Evolutionary conservation across 192 early-diverging fungal species (phyloP).

Genomic region (Coemansia aciculifera): DNA sequence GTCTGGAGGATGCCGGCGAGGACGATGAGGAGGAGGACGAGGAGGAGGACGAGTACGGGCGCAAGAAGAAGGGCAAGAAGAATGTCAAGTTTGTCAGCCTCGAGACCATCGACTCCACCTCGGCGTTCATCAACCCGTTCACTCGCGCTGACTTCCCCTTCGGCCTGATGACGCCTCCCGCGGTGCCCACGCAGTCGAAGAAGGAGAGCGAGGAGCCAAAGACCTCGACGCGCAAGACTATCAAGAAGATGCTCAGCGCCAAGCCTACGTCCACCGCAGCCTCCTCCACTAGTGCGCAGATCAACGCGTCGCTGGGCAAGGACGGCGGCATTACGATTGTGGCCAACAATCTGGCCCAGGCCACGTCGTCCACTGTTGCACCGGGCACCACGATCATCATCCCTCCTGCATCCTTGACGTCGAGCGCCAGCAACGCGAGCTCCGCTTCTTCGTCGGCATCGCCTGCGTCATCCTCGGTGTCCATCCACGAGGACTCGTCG

Average conservation of each 20-base stretch:
- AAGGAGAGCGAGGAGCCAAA: constrained; percentile 23
- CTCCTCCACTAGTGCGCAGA: constrained; percentile 10
- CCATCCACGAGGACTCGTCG: constrained; percentile 27
- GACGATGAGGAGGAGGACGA: constrained; percentile 24
- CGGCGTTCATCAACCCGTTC: constrained; percentile 46
- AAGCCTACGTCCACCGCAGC: constrained; percentile 14
- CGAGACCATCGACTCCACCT: constrained; percentile 45
- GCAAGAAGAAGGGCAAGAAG: constrained; percentile 38
- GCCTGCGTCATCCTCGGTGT: constrained; percentile 16
- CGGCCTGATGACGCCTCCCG: constrained; percentile 42
- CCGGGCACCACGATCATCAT: constrained; percentile 38
- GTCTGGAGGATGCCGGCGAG: constrained; percentile 40
- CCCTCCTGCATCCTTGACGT: constrained; percentile 27
- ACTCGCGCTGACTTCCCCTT: constrained; percentile 51
- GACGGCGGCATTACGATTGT: constrained; percentile 46
- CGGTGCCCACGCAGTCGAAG: constrained; percentile 4
- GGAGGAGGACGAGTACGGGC: constrained; percentile 42
- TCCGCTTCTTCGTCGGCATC: constrained; percentile 10
- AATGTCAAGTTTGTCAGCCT: constrained; percentile 32
- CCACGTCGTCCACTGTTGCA: constrained; percentile 2
- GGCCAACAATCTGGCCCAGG: constrained; percentile 14
- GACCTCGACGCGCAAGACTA: constrained; percentile 34
- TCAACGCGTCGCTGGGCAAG: constrained; percentile 46
- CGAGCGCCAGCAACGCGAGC: not conserved
- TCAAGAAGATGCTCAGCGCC: constrained; percentile 29